Conservation (phyloP, 2,329 filamentous ascomycete species). For the Sphaceloma murrayae region DNA sequence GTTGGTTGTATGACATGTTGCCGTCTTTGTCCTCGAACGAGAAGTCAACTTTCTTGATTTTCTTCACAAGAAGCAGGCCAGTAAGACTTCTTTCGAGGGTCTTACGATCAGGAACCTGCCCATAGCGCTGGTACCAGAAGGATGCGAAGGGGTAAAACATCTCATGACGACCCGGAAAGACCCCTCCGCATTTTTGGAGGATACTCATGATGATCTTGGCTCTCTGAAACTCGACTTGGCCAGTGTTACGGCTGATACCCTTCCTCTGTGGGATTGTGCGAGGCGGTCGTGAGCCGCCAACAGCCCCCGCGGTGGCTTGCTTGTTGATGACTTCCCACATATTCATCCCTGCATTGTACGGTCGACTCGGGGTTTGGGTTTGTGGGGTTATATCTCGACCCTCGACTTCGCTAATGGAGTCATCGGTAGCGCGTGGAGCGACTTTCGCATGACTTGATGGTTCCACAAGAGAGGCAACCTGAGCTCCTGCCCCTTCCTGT, state of each 20-base stretch:
- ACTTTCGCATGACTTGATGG: no score
- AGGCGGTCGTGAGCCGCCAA: not conserved
- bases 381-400: not conserved
- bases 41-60: constrained; percentile 45
- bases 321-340: constrained; percentile 14
- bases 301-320: not conserved
- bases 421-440: no score
- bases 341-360: constrained; percentile 5
- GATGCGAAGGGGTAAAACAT: constrained; percentile 47
- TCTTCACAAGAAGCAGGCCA: constrained; percentile 40
- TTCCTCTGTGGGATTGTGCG: not conserved
- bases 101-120: constrained; percentile 41
- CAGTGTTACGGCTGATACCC: constrained; percentile 27
- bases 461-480: no score
- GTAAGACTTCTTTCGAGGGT: constrained; percentile 45
- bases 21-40: constrained; percentile 41
- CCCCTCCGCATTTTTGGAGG: constrained; percentile 44
- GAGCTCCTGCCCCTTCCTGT: no score
- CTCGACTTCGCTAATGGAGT: not conserved
- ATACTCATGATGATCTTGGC: constrained; percentile 47
- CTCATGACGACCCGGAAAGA: constrained; percentile 46
- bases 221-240: constrained; percentile 38
- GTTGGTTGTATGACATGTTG: constrained; percentile 39
- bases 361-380: not conserved
- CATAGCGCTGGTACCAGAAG: constrained; percentile 41